Percentiles rank a stretch among this genome's conserved stretches.
These are phyloP conservation scores for Fragaria ananassa DNA, from an alignment of 306 rosid species.

Conservation along the genomic window DNA sequence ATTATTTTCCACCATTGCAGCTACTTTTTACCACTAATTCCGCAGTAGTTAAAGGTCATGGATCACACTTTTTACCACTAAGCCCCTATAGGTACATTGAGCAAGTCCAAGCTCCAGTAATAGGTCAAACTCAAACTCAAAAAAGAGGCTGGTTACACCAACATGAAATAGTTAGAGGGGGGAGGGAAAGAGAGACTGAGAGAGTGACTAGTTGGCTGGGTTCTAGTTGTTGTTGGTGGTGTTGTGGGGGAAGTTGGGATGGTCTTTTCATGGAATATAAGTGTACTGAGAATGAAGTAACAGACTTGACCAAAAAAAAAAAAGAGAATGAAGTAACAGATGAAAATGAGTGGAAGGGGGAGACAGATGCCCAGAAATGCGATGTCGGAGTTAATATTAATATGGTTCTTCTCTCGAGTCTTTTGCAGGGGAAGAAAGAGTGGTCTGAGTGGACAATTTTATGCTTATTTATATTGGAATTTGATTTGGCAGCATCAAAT, in stretches of 20 bases:
- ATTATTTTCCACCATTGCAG: not conserved
- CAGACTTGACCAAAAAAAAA: too few species aligned
- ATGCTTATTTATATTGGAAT: conserved; percentile 29
- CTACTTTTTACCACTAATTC: conserved; percentile 2
- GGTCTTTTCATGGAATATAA: conserved; percentile 29
- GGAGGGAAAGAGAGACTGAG: not conserved
- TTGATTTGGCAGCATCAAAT: conserved; percentile 37
- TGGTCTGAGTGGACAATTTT: conserved; percentile 34
- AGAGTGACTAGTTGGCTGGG: not conserved
- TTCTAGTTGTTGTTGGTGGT: conserved; percentile 14
- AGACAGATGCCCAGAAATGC: conserved; percentile 16
- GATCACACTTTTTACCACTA: not conserved
- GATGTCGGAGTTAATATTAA: conserved; percentile 21
- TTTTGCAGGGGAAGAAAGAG: conserved; percentile 24
- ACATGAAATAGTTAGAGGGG: too few species aligned
- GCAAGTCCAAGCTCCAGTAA: not conserved
- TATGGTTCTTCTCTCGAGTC: conserved; percentile 4
- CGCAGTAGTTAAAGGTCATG: not conserved
- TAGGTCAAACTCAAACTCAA: not conserved
- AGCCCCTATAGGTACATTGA: not conserved
- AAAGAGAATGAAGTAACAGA: conserved; percentile 35
- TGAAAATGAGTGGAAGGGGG: conserved; percentile 18
- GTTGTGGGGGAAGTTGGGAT: conserved; percentile 41
- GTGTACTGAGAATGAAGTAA: conserved; percentile 32
- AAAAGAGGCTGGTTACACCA: too few species aligned